Conservation (phyloP, 2,329 filamentous ascomycete genomes). For the Arachnopeziza araneosa region DNA sequence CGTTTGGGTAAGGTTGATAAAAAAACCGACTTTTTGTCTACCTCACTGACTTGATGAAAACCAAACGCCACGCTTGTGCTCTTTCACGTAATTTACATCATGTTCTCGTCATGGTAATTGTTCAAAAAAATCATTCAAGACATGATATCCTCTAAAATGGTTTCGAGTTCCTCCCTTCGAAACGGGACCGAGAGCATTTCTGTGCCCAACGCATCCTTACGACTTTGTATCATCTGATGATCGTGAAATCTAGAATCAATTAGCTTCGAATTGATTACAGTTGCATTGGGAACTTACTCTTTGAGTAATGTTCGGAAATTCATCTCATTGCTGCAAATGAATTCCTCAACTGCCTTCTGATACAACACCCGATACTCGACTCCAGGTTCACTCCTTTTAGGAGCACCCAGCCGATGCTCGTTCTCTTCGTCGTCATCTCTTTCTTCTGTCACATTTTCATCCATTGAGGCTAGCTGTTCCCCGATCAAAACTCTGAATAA, state of each 20-base stretch:
- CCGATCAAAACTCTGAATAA: slow-evolving; percentile 80
- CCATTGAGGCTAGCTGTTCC: slow-evolving; percentile 70
- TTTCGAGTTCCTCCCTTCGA: slow-evolving; percentile 80
- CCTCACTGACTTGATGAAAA: not conserved
- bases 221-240: slow-evolving; percentile 92
- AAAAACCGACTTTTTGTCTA: not conserved
- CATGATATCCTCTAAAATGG: slow-evolving; percentile 71
- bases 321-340: slow-evolving; percentile 95
- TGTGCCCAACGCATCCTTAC: slow-evolving; percentile 77
- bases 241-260: slow-evolving; percentile 71
- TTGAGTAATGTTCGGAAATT: slow-evolving; percentile 90
- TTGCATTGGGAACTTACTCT: slow-evolving; percentile 52
- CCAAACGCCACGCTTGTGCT: not conserved
- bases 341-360: slow-evolving; percentile 92
- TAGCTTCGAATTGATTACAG: slow-evolving; percentile 14
- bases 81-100: not conserved
- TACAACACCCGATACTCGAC: slow-evolving; percentile 91
- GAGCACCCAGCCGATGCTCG: slow-evolving; percentile 24
- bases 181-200: slow-evolving; percentile 85
- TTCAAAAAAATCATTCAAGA: not conserved
- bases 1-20: too few relatives aligned
- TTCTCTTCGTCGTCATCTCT: slow-evolving; percentile 45
- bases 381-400: slow-evolving; percentile 42
- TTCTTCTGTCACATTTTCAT: slow-evolving; percentile 45
- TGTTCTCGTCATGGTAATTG: not conserved